Conservation (phyloP, 257 asterid species). For the Solanum sparsipilum region DNA sequence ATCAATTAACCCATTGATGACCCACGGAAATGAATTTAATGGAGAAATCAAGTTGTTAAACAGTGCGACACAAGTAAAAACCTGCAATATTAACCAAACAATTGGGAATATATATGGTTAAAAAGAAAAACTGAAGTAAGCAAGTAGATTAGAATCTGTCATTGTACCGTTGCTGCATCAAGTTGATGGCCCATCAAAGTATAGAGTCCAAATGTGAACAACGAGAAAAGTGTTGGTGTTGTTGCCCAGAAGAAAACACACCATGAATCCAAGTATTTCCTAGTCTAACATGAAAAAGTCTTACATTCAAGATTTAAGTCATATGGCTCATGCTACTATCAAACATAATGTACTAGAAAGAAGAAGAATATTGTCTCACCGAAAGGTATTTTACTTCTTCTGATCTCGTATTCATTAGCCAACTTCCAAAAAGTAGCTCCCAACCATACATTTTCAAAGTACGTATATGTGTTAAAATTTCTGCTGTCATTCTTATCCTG, state of each 20-base stretch:
- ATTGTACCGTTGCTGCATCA: conserved; percentile 92
- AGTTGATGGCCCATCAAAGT: conserved; percentile 81
- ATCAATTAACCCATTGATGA: conserved; percentile 93
- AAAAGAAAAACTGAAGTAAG: not conserved
- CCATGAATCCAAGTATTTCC: conserved; percentile 98
- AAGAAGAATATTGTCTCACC: conserved; percentile 25
- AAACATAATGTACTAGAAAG: not conserved
- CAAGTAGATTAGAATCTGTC: not conserved
- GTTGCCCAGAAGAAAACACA: conserved; percentile 99
- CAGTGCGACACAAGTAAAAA: conserved; percentile 92
- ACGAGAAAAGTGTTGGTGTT: conserved; percentile 89
- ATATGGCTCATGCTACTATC: not conserved
- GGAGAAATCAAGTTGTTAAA: conserved; percentile 93
- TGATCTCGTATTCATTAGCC: conserved; percentile 83
- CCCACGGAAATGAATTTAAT: conserved; percentile 98
- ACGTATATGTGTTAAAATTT: conserved; percentile 66
- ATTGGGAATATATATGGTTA: not conserved
- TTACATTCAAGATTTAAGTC: conserved; percentile 6
- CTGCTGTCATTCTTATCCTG: conserved; percentile 86
- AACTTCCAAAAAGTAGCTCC: conserved; percentile 72
- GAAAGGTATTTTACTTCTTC: conserved; percentile 69
- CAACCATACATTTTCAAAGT: conserved; percentile 92
- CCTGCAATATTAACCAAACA: conserved; percentile 41
- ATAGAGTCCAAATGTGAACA: conserved; percentile 90
- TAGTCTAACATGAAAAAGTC: conserved; percentile 38